These are phyloP conservation scores for Picochlorum sp. DNA, from an alignment of 139 green algal genomes.

Conservation along the genomic window DNA sequence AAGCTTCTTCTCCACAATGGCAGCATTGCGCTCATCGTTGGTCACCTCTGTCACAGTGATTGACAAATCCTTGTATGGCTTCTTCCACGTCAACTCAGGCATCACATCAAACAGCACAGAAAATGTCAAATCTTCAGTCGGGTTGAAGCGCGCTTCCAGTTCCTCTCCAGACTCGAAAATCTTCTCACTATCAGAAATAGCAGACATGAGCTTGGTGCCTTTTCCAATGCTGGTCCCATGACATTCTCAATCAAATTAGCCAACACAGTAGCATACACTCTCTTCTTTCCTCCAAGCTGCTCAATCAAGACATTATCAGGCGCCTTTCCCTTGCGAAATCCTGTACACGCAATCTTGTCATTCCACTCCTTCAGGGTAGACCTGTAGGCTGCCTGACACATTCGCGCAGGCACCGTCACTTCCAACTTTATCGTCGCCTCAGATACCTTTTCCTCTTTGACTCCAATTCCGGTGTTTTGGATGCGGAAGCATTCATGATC, in stretches of 20 bases:
- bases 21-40: conserved; percentile 31
- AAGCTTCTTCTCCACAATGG: conserved; percentile 46
- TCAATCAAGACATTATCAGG: conserved; percentile 20
- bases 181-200: conserved; percentile 29
- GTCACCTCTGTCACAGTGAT: conserved; percentile 30
- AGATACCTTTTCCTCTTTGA: conserved; percentile 6
- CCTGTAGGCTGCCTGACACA: conserved; percentile 8
- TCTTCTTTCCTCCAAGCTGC: conserved; percentile 15
- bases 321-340: conserved; percentile 26
- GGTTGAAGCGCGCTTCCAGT: conserved; percentile 39
- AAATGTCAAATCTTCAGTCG: conserved; percentile 34
- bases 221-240: conserved; percentile 16
- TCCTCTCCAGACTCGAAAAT: conserved; percentile 28
- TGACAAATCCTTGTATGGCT: conserved; percentile 47
- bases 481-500: not conserved
- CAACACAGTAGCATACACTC: conserved; percentile 16
- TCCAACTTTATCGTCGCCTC: conserved; percentile 3
- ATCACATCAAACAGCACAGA: conserved; percentile 26
- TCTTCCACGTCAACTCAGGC: conserved; percentile 45
- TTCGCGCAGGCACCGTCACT: conserved; percentile 13
- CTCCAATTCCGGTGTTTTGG: not conserved
- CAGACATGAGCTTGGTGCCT: conserved; percentile 19
- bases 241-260: conserved; percentile 14
- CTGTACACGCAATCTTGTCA: conserved; percentile 10
- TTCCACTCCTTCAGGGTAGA: conserved; percentile 12